Percentiles rank a stretch among this genome's conserved stretches.
phyloP scores from a whole-genome alignment of 2,329 filamentous ascomycete genomes.

The Claviceps capensis region DNA sequence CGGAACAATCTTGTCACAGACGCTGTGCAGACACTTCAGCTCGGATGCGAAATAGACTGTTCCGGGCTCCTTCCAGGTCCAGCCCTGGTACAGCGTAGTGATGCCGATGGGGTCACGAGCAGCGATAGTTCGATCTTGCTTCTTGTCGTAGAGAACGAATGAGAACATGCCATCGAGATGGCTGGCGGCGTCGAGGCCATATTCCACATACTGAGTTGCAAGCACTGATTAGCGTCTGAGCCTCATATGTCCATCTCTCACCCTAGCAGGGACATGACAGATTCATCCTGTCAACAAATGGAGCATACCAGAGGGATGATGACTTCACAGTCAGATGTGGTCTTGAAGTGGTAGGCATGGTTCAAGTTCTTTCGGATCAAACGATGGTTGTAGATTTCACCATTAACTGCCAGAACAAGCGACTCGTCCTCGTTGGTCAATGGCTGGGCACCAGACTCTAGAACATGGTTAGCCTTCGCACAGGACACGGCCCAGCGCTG shows the following conservation, averaged over 20 bases:
- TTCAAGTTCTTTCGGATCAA: conserved; percentile 79
- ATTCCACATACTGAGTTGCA: conserved; percentile 62
- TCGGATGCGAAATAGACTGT: conserved; percentile 95
- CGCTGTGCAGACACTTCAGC: conserved; percentile 80
- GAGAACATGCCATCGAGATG: conserved; percentile 99
- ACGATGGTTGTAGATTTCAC: conserved; percentile 99
- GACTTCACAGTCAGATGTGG: conserved; percentile 95
- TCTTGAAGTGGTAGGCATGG: conserved; percentile 90
- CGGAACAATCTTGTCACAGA: conserved; percentile 87
- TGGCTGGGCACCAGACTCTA: conserved; percentile 91
- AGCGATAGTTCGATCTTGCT: conserved; percentile 79
- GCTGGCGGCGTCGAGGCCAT: conserved; percentile 84
- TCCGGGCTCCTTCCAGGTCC: conserved; percentile 67
- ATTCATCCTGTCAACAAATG: neutral
- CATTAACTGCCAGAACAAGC: conserved; percentile 91
- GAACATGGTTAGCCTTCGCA: conserved; percentile 7
- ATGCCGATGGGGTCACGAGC: conserved; percentile 94
- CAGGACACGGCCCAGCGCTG: neutral
- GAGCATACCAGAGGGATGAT: conserved; percentile 81
- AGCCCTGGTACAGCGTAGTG: conserved; percentile 94
- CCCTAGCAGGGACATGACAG: no score
- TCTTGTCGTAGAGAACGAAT: conserved; percentile 95
- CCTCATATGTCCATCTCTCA: no score
- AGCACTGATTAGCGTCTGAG: neutral
- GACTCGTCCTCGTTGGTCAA: conserved; percentile 81